Percentiles rank a stretch among this genome's conserved stretches.
These are phyloP conservation scores for Sanguinoderma infundibulare DNA, from an alignment of 1,284 basidiomycete genomes.

Conservation along the genomic window DNA sequence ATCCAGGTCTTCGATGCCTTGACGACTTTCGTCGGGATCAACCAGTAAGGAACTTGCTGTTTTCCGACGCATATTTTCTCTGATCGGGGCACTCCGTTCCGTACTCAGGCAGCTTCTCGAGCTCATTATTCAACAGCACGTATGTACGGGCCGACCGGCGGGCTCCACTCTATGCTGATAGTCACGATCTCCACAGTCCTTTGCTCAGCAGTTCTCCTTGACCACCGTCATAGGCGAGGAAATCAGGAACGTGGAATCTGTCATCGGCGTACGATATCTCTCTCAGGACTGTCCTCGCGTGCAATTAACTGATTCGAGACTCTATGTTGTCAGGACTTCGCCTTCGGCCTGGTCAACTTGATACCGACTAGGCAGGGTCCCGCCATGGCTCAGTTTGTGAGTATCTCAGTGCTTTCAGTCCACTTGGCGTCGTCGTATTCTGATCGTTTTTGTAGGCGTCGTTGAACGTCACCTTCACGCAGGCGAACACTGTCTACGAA, in stretches of 20 bases:
- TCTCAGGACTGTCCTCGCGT: background rate
- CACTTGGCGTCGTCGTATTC: too few relatives aligned
- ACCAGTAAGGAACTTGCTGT: background rate
- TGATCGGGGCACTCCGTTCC: too few relatives aligned
- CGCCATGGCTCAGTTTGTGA: slow-evolving; percentile 1
- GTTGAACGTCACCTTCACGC: background rate
- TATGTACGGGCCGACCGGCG: background rate
- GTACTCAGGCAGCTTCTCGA: slow-evolving; percentile 3
- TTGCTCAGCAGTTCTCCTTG: slow-evolving; percentile 9
- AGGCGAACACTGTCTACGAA: background rate
- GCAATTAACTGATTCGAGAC: too few relatives aligned
- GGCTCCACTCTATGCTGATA: background rate
- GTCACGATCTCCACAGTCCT: background rate
- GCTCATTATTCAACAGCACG: slow-evolving; percentile 7
- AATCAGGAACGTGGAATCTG: background rate
- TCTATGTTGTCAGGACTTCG: background rate
- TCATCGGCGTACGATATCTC: background rate
- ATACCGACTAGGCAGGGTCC: background rate
- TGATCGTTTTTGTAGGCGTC: background rate
- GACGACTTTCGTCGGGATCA: slow-evolving; percentile 9
- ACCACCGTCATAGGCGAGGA: slow-evolving; percentile 8
- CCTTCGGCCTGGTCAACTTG: slow-evolving; percentile 1
- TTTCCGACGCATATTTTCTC: background rate
- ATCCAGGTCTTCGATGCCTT: slow-evolving; percentile 3
- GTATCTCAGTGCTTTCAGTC: background rate